phyloP scores from a whole-genome alignment of 2,329 filamentous ascomycete genomes.

The Hypocreales sp. region DNA sequence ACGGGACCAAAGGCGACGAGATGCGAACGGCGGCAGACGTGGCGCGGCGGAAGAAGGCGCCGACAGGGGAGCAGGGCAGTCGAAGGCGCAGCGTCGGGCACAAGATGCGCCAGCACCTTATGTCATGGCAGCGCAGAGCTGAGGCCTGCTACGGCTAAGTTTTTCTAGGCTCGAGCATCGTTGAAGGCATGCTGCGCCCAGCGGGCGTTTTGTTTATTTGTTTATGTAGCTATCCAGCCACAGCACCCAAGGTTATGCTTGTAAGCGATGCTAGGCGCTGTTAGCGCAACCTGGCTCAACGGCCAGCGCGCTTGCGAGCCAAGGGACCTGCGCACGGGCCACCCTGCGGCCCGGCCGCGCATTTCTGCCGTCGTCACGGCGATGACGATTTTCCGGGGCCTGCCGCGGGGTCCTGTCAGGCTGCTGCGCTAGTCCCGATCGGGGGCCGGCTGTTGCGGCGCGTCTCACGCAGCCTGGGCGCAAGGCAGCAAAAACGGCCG shows the following conservation, averaged over 20 bases:
- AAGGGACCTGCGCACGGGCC: conserved; percentile 11
- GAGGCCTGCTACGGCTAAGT: too few species aligned
- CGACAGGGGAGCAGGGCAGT: too few species aligned
- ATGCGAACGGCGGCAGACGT: too few species aligned
- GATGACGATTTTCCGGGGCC: conserved; percentile 13
- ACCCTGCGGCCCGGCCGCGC: conserved; percentile 4
- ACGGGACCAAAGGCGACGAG: neutral
- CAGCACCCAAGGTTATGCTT: conserved; percentile 3
- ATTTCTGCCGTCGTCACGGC: conserved; percentile 15
- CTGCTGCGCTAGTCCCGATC: conserved; percentile 4
- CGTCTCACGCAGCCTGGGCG: conserved; percentile 4
- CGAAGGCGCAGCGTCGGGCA: too few species aligned
- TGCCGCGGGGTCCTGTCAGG: neutral
- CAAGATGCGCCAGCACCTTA: too few species aligned
- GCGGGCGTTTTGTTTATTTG: conserved; percentile 21
- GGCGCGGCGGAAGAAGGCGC: too few species aligned
- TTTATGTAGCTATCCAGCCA: too few species aligned
- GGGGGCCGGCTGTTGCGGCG: conserved; percentile 2
- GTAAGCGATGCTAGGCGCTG: conserved; percentile 5
- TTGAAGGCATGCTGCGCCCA: too few species aligned
- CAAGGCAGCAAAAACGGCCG: neutral
- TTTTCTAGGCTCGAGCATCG: too few species aligned
- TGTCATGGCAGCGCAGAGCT: too few species aligned
- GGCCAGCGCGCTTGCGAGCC: conserved; percentile 1
- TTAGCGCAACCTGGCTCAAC: conserved; percentile 4